These are phyloP conservation scores for Kazachstania viticola DNA, from an alignment of 805 yeast genomes.

Conservation along the genomic window DNA sequence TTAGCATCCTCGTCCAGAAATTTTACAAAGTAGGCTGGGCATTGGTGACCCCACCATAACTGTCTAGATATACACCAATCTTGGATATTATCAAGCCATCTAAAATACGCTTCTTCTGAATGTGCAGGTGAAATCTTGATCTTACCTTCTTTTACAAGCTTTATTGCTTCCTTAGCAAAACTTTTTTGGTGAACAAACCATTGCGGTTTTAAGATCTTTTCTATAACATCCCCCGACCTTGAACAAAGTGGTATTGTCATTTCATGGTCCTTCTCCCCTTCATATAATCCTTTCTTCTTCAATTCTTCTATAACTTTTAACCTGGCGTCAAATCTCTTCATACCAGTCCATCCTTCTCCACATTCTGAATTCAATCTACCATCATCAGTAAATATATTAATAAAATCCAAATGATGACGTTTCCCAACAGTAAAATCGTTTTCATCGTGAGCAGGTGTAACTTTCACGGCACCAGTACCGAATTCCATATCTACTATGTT, in stretches of 20 bases:
- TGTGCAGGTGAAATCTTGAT: constrained; percentile 72
- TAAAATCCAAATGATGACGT: constrained; percentile 73
- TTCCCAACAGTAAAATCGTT: constrained; percentile 94
- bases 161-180: constrained; percentile 77
- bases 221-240: constrained; percentile 92
- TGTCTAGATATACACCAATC: constrained; percentile 98
- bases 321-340: constrained; percentile 92
- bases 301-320: constrained; percentile 64
- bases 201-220: constrained; percentile 92
- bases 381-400: constrained; percentile 84
- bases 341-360: constrained; percentile 74
- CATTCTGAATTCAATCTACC: constrained; percentile 82
- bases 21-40: constrained; percentile 83
- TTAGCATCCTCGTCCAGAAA: constrained; percentile 53
- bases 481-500: constrained; percentile 97
- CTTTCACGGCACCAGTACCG: constrained; percentile 98
- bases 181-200: constrained; percentile 94
- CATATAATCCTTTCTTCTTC: constrained; percentile 55
- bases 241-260: constrained; percentile 93
- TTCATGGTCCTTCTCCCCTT: constrained; percentile 81
- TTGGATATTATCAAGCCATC: constrained; percentile 89
- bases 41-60: constrained; percentile 94
- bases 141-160: constrained; percentile 70
- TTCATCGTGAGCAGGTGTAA: constrained; percentile 95
- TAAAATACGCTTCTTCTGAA: constrained; percentile 83